phyloP scores from a whole-genome alignment of 2,329 filamentous ascomycete species.

The Nannizziopsis arthrosporioides region DNA sequence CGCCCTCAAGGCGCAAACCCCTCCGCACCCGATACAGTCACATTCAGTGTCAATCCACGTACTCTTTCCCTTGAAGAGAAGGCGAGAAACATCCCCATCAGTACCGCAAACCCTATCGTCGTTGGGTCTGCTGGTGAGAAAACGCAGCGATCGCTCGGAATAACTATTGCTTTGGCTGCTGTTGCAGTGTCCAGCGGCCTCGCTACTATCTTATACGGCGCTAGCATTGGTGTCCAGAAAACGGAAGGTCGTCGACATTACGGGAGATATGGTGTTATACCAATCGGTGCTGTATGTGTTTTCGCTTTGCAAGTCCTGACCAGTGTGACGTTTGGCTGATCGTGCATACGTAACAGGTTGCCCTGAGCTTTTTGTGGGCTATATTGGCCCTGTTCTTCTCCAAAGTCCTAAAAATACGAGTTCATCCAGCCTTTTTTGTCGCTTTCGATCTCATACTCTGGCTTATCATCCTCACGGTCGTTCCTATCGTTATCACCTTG shows the following conservation, averaged over 20 bases:
- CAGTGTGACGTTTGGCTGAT: background rate
- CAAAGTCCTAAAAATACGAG: background rate
- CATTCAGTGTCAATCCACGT: constrained; percentile 5
- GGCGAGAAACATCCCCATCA: background rate
- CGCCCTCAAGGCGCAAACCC: background rate
- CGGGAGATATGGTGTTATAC: background rate
- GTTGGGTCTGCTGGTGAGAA: background rate
- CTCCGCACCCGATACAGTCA: background rate
- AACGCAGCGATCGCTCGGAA: background rate
- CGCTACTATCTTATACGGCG: background rate
- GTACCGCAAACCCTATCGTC: background rate
- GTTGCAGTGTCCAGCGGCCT: background rate
- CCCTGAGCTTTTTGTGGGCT: constrained; percentile 5
- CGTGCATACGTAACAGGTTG: background rate
- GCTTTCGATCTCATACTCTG: constrained; percentile 9
- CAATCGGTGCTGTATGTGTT: background rate
- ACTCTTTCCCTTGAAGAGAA: background rate
- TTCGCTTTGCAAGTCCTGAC: background rate
- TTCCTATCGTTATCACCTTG: background rate
- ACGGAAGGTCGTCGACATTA: background rate
- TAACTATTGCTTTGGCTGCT: background rate
- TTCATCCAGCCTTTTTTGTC: constrained; percentile 11
- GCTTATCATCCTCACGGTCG: background rate
- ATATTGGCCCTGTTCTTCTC: background rate
- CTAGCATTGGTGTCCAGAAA: background rate